Base-by-base conservation (phyloP, 768 basidiomycete genomes). In the Suillus tomentosus region DNA sequence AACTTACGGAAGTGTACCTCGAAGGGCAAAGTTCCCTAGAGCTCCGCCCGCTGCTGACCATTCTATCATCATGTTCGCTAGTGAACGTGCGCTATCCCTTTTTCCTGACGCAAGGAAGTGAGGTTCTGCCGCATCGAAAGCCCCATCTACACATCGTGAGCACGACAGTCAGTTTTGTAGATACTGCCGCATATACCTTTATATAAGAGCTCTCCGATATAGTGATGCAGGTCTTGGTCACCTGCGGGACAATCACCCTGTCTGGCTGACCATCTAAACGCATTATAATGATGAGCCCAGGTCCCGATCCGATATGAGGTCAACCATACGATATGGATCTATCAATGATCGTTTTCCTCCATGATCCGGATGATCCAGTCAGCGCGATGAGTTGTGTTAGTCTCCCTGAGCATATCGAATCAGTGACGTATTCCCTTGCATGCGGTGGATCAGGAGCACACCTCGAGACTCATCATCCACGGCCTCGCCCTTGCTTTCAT, bases 311-410 rank as follows among this genome's bases (percentile, higher is more conserved):
- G 64, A 66, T 65, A 43, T 31, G 14, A 61, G 36, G 51, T 60
- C 37, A 60, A 65, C 81, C 89, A 72, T 74, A 96, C 95, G 89
- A 84, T 72, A 98, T 82, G 14, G 92, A 79, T 73, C 87, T 90
- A 71, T 95, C 93, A 43, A 94, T 90, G 59, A 95, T 78, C 1
- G 92, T 94, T 80, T 95, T 96, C 64, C 96, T 81, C 97, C 96
- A 99, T 39, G 88, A 72, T 14, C 94, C 95, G 15, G 81, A 77
- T 0, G 92, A 70, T 4, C 94, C 94, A 59, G 89, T 86, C 62
- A 98, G 80, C 10, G 94, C 95, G 70, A 98, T 91, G 53, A 99
- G 83, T 73, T 99, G 96, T 39, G 94, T 96, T 68, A 98, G 71
- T 70, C 90, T 88, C 67, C 91, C 95, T 96, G 66, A 40, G 60